These are phyloP conservation scores for Tylopilus sp. DNA, from an alignment of 768 basidiomycete species.

Conservation along the genomic window DNA sequence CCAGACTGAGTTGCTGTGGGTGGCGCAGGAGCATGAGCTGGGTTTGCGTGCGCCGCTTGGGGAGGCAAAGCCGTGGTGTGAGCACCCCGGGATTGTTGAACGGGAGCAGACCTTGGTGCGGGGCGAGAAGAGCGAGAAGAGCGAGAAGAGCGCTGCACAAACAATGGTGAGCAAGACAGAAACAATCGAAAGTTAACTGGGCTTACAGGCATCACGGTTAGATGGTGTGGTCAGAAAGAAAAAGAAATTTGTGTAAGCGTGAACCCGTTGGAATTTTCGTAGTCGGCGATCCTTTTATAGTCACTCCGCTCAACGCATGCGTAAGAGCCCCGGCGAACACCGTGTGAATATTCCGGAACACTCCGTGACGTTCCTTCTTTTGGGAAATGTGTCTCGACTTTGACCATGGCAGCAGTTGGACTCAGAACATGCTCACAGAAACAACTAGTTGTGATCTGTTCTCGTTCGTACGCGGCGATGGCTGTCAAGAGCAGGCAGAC, in stretches of 20 bases:
- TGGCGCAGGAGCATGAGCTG: conserved; percentile 41
- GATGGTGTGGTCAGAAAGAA: conserved; percentile 19
- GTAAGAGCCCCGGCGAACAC: conserved; percentile 16
- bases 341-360: conserved; percentile 14
- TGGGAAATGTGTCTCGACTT: neutral
- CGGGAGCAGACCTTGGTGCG: conserved; percentile 49
- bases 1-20: conserved; percentile 36
- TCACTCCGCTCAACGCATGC: conserved; percentile 5
- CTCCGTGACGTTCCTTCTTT: conserved; percentile 3
- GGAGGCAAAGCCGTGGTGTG: conserved; percentile 49
- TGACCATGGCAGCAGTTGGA: conserved; percentile 12
- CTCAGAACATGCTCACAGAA: conserved; percentile 24
- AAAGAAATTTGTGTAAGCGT: conserved; percentile 9
- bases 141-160: conserved; percentile 69
- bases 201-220: conserved; percentile 49
- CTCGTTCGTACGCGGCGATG: conserved; percentile 16
- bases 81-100: conserved; percentile 43
- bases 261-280: neutral
- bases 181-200: neutral
- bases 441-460: conserved; percentile 18
- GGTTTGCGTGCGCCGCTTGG: conserved; percentile 40
- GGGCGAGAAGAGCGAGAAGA: conserved; percentile 72
- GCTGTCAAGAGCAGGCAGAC: conserved; percentile 16
- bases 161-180: neutral
- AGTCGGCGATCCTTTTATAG: conserved; percentile 20